phyloP scores from a whole-genome alignment of 352 stramenopile species.

The Phytophthora palmivora region DNA sequence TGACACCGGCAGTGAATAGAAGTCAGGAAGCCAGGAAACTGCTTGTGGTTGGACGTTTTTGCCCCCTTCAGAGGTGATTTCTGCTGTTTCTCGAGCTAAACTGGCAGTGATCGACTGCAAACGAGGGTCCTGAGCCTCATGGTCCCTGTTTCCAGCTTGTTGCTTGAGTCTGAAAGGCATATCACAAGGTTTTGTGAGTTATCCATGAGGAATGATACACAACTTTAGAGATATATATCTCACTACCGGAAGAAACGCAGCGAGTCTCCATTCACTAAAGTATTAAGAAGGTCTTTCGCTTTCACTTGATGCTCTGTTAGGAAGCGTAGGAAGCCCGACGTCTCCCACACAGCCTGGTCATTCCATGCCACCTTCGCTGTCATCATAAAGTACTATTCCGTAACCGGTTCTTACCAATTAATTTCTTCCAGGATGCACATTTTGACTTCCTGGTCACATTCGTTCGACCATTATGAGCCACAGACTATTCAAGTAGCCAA shows the following conservation, averaged over 20 bases:
- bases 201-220: conserved; percentile 25
- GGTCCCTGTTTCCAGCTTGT: background rate
- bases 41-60: conserved; percentile 18
- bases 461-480: background rate
- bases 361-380: conserved; percentile 37
- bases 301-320: conserved; percentile 59
- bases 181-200: conserved; percentile 1
- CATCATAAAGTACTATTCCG: background rate
- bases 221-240: conserved; percentile 5
- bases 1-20: conserved; percentile 68
- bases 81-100: conserved; percentile 24
- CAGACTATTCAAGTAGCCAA: conserved; percentile 13
- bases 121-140: conserved; percentile 14
- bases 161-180: conserved; percentile 38
- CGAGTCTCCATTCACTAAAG: conserved; percentile 22
- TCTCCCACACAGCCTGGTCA: conserved; percentile 46
- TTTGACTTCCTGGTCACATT: too few species aligned
- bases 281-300: conserved; percentile 48
- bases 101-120: conserved; percentile 29
- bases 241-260: conserved; percentile 71
- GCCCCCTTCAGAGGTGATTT: conserved; percentile 2
- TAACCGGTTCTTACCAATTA: too few species aligned
- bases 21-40: conserved; percentile 62
- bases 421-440: too few species aligned
- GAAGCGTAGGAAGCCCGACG: conserved; percentile 66